Evolutionary conservation across 2,329 filamentous ascomycete species (phyloP).

Genomic region (Aspergillus persii): DNA sequence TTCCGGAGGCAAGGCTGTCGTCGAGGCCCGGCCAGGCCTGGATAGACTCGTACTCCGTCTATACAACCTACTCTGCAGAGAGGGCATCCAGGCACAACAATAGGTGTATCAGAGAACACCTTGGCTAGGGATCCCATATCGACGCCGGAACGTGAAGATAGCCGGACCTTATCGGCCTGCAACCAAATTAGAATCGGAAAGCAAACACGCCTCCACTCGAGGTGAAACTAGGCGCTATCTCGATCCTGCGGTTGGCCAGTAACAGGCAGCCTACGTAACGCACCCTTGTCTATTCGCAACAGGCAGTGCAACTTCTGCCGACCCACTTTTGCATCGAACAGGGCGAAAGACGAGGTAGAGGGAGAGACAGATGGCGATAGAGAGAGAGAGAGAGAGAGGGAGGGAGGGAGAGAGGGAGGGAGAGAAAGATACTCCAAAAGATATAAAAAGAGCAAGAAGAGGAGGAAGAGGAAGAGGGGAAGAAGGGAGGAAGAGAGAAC

Average conservation of each 20-base stretch:
- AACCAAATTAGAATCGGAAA: slow-evolving; percentile 14
- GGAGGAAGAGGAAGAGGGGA: neutral
- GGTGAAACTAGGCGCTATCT: slow-evolving; percentile 16
- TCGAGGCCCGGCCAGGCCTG: no score
- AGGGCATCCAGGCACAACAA: neutral
- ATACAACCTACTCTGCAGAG: neutral
- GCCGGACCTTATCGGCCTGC: neutral
- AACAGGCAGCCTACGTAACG: slow-evolving; percentile 15
- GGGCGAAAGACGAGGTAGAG: no score
- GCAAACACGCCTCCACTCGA: slow-evolving; percentile 15
- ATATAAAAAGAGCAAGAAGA: neutral
- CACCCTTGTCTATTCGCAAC: slow-evolving; percentile 19
- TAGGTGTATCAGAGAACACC: neutral
- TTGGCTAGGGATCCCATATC: neutral
- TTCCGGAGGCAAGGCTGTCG: no score
- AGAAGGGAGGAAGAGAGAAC: no score
- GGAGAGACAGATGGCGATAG: neutral
- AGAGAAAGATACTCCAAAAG: neutral
- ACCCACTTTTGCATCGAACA: slow-evolving; percentile 2
- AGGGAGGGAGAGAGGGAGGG: neutral
- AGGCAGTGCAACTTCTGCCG: slow-evolving; percentile 11
- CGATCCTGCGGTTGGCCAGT: slow-evolving; percentile 13
- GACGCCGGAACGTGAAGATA: neutral
- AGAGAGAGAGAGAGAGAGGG: neutral
- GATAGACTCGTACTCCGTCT: neutral